Percentiles rank a stretch among this genome's conserved stretches.
Conservation (phyloP, 2,329 filamentous ascomycete species). For the Clonostachys sp. region DNA sequence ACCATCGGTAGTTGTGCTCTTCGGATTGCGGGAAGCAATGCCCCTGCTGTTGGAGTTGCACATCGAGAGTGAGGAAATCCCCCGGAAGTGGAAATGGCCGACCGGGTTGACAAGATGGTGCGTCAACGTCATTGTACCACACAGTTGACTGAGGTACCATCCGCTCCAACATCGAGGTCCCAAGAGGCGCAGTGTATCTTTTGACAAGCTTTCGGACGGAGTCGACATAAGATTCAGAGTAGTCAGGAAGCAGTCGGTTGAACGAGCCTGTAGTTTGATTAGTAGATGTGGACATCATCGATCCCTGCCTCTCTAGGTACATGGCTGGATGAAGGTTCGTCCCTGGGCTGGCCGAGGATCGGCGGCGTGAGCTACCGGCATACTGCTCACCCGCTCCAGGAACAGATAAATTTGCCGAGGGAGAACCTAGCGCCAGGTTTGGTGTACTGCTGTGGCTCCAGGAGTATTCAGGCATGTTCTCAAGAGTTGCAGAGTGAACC, state of each 20-base stretch:
- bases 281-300: constrained; percentile 27
- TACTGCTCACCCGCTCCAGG: not conserved
- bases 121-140: constrained; percentile 21
- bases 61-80: constrained; percentile 37
- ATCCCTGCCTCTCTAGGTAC: not conserved
- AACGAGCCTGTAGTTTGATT: constrained; percentile 28
- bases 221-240: constrained; percentile 23
- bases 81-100: constrained; percentile 35
- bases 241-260: constrained; percentile 21
- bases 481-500: constrained; percentile 3
- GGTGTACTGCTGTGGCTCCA: not conserved
- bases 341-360: not conserved
- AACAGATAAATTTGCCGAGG: too few relatives aligned
- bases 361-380: not conserved
- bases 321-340: not conserved
- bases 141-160: not conserved
- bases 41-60: constrained; percentile 5
- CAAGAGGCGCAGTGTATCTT: constrained; percentile 22
- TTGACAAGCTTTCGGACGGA: constrained; percentile 32
- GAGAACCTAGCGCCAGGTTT: not conserved
- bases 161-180: not conserved
- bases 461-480: not conserved
- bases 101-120: constrained; percentile 10
- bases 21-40: constrained; percentile 11
- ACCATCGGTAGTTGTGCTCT: constrained; percentile 16